Base-by-base conservation (phyloP, 2,329 filamentous ascomycete species). In the Cryphonectria naterciae region DNA sequence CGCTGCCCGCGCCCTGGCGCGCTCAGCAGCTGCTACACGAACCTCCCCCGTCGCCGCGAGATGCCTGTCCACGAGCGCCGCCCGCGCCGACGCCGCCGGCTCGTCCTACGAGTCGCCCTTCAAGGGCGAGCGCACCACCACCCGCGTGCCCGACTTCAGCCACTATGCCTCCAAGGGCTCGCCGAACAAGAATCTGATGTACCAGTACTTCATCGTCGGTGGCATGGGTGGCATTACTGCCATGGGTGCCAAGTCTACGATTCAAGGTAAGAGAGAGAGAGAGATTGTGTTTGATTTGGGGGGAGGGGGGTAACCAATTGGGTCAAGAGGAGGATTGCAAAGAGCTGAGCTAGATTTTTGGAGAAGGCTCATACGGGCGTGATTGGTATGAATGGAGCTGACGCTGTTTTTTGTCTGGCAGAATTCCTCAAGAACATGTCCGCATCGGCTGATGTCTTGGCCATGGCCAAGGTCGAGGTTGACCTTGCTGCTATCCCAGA, bases 351-450 rank as follows among this genome's bases (percentile, higher is more conserved):
- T 13, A 11, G 52, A 25, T 17, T 17, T n/a, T 17, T 10, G 10
- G 10, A 46, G n/a, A 54, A 54, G 22, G 19, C n/a, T 8, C 10
- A 17, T 10, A 39, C 39, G 37, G 22, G 1, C 11, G 10, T 28
- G 49, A 46, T 35, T 4, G 5, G 6, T 25, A 17, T 35, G 22
- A 19, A 13, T n/a, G 62, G 39, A 46, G 63, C 72, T 73, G 68
- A 73, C 70, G 28, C 19, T 56, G 6, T 37, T 32, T 37, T n/a
- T 19, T 58, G 56, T 54, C 61, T 56, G 35, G 76, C 84, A 99
- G 96, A 99, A 86, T 99, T 99, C 90, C 89, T 99, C 75, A 94
- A 97, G 87, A 99, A 98, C 91, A 98, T 99, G 97, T 97, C 95
- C 79, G 96, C 96, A 74, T 99, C 96, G 74, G 96, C 96, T 84